A percentile compares a stretch with the other conserved stretches of the same genome.
These are phyloP conservation scores for Ophiognomonia clavigignenti-juglandacearum DNA, from an alignment of 2,329 filamentous ascomycete genomes.

Conservation along the genomic window DNA sequence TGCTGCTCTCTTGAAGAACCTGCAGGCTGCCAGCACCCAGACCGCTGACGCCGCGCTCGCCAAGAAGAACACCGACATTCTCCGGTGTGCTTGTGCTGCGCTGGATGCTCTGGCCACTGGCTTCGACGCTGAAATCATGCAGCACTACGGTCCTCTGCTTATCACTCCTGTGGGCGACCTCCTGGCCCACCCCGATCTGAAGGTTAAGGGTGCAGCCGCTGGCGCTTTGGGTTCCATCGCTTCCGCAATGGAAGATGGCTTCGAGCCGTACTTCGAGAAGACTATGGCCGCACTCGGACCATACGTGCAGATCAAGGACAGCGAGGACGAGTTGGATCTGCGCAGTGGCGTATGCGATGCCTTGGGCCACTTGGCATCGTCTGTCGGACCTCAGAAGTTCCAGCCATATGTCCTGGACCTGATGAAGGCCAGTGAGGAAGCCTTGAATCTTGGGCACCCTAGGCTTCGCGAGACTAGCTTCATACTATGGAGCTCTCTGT, in stretches of 20 bases:
- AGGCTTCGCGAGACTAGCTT: slow-evolving; percentile 94
- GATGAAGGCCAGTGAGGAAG: slow-evolving; percentile 90
- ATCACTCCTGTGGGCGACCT: slow-evolving; percentile 81
- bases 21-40: slow-evolving; percentile 71
- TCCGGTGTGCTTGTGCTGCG: slow-evolving; percentile 84
- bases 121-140: slow-evolving; percentile 74
- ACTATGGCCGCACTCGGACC: slow-evolving; percentile 86
- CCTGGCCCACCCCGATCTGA: slow-evolving; percentile 78
- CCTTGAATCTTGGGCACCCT: slow-evolving; percentile 80
- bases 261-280: slow-evolving; percentile 85
- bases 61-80: slow-evolving; percentile 77
- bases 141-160: slow-evolving; percentile 75
- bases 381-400: slow-evolving; percentile 82
- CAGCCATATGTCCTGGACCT: slow-evolving; percentile 86
- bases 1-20: slow-evolving; percentile 79
- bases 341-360: slow-evolving; percentile 87
- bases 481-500: slow-evolving; percentile 91
- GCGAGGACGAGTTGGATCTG: slow-evolving; percentile 83
- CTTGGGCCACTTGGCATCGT: slow-evolving; percentile 85
- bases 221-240: slow-evolving; percentile 89
- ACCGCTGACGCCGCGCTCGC: slow-evolving; percentile 57
- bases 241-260: slow-evolving; percentile 73
- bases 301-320: slow-evolving; percentile 82
- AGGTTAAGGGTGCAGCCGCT: slow-evolving; percentile 84
- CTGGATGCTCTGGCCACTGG: slow-evolving; percentile 89